Percentiles rank a stretch among this genome's conserved stretches.
phyloP scores from a whole-genome alignment of 2,329 filamentous ascomycete genomes.

The Boeremia exigua region DNA sequence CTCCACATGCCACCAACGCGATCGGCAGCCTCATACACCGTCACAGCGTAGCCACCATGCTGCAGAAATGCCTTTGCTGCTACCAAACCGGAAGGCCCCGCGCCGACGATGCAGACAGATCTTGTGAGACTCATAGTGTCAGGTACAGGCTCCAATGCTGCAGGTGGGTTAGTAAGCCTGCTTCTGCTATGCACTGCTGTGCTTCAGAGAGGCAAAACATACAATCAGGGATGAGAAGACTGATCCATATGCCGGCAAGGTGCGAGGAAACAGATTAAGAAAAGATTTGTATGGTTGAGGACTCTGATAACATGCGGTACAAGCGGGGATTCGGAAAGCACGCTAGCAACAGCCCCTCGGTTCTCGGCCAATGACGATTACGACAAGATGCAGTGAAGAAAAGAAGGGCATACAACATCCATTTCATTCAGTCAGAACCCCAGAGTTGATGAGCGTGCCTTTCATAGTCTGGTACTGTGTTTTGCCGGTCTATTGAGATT shows the following conservation, averaged over 20 bases:
- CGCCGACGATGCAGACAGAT: slow-evolving; percentile 52
- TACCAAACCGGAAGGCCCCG: slow-evolving; percentile 53
- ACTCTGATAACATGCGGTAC: not conserved
- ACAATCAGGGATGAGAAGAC: not conserved
- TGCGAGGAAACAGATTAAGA: not conserved
- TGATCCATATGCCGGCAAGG: not conserved
- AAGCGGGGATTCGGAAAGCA: slow-evolving; percentile 11
- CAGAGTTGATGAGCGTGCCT: slow-evolving; percentile 43
- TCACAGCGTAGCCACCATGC: slow-evolving; percentile 70
- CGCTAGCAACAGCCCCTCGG: slow-evolving; percentile 27
- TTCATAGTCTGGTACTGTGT: slow-evolving; percentile 59
- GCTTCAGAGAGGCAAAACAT: not conserved
- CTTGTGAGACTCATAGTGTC: slow-evolving; percentile 25
- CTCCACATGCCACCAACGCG: slow-evolving; percentile 83
- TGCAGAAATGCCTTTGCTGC: slow-evolving; percentile 69
- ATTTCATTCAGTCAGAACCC: slow-evolving; percentile 33
- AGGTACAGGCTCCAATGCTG: slow-evolving; percentile 1
- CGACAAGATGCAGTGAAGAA: not conserved
- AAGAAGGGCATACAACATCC: slow-evolving; percentile 5
- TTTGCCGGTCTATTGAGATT: slow-evolving; percentile 50
- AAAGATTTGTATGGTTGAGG: not conserved
- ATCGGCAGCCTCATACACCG: slow-evolving; percentile 70
- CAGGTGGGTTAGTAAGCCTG: not conserved
- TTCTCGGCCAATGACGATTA: slow-evolving; percentile 10
- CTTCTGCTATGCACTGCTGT: not conserved